These are phyloP conservation scores for Stephania cephalantha DNA, from an alignment of 164 flowering plant species.

Conservation along the genomic window DNA sequence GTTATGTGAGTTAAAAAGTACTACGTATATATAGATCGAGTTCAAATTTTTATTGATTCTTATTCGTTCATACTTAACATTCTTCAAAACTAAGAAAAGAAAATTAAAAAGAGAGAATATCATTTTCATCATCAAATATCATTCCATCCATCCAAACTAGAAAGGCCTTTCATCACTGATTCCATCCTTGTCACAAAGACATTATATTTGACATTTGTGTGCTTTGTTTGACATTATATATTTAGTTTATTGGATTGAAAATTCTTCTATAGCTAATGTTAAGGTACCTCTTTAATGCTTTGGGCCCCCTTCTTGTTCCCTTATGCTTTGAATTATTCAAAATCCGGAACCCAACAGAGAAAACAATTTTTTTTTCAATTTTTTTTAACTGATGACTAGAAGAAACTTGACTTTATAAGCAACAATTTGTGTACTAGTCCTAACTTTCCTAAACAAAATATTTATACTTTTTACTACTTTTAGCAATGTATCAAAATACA, in stretches of 20 bases:
- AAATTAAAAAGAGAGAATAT: neutral
- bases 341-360: neutral
- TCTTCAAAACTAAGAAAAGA: neutral
- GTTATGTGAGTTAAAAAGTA: neutral
- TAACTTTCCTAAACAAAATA: too few species aligned
- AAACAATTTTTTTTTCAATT: neutral
- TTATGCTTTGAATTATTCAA: neutral
- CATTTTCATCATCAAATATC: neutral
- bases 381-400: neutral
- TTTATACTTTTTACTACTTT: too few species aligned
- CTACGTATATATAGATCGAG: neutral
- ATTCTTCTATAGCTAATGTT: neutral
- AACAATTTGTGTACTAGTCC: too few species aligned
- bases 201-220: conserved; percentile 1
- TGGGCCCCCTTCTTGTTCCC: conserved; percentile 1
- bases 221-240: neutral
- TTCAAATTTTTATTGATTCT: neutral
- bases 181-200: neutral
- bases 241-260: neutral
- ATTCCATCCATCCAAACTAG: neutral
- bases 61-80: neutral
- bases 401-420: too few species aligned
- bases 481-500: too few species aligned
- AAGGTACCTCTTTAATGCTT: neutral
- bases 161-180: neutral